These are phyloP conservation scores for Wickerhamiella siamensis DNA, from an alignment of 805 yeast genomes.

Conservation along the genomic window DNA sequence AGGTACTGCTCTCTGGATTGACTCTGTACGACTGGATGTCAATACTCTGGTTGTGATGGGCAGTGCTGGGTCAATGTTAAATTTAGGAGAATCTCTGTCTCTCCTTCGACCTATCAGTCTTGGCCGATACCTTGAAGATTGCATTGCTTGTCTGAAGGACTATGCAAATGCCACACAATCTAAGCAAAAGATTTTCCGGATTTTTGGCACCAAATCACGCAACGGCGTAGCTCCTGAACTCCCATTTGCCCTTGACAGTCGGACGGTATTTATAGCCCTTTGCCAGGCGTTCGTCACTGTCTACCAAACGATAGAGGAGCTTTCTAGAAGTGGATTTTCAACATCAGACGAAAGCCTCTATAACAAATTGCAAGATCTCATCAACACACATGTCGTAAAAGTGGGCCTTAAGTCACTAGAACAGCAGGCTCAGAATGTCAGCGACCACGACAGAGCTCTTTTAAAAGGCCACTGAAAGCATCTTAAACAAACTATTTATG, in stretches of 20 bases:
- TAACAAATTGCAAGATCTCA: conserved; percentile 6
- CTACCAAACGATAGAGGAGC: conserved; percentile 8
- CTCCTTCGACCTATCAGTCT: conserved; percentile 2
- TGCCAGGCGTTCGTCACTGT: conserved; percentile 11
- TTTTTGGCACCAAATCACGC: not conserved
- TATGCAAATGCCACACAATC: not conserved
- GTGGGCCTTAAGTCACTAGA: conserved; percentile 9
- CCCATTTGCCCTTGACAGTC: conserved; percentile 10
- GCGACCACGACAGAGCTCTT: conserved; percentile 3
- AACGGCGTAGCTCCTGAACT: not conserved
- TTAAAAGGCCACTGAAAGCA: not conserved
- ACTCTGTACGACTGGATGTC: conserved; percentile 5
- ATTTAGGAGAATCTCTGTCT: conserved; percentile 11
- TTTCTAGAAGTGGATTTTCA: conserved; percentile 3
- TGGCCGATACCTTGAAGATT: not conserved
- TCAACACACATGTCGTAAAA: conserved; percentile 5
- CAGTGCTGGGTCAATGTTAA: conserved; percentile 7
- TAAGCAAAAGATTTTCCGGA: not conserved
- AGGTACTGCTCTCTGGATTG: conserved; percentile 7
- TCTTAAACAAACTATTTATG: no score
- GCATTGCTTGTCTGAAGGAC: not conserved
- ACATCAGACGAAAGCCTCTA: conserved; percentile 8
- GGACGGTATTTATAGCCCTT: conserved; percentile 7
- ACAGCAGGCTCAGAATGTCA: conserved; percentile 5
- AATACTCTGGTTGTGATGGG: not conserved